Evolutionary conservation across 2,329 filamentous ascomycete genomes (phyloP), one percentile per base, ranked within the genome.

Genomic region (Penicillium sclerotigenum): DNA sequence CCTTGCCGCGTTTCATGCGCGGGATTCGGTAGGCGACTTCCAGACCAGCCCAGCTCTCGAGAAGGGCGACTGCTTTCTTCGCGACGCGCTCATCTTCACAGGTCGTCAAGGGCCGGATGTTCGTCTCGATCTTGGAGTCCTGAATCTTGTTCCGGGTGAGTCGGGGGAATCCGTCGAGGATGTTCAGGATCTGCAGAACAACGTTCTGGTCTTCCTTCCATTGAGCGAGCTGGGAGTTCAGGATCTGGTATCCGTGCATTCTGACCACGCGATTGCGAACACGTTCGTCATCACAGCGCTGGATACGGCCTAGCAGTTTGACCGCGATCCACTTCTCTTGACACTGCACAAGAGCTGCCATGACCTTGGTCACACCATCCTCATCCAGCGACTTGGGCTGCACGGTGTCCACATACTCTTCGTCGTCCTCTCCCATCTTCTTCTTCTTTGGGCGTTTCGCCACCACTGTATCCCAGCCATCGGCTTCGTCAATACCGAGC

Each of bases 281-380:
- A 60, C 86, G 86, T 68, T 96, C 91, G 65, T 97, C 91, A 47
- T 93, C 84, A 70, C 89, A 92, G 38, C 84, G 83, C 74, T 96
- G 90, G 59, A 99, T 91, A 50, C 94, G 92, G 64, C 87, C 84
- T 57, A 99, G 83, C 54, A 99, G 80, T 76, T 97, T 97, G 75
- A 97, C 91, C 3, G 90, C 91, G 73, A 99, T 97, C 94, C 94
- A 99, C 75, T 97, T 97, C 80, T 99, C 94, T 75, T 96, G 96
- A 81, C 91, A 96, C 73, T 97, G 93, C 86, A 96, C 92, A 57
- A 99, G 84, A 51, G 91, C 88, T 24, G 93, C 92, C 91, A 97
- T 96, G 73, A 97, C 91, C 76, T 95, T 96, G 67, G 88, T 90
- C 59, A 95, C 91, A 60, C 89, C 90, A 57, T 88, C 85, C 67